Evolutionary conservation across 139 green algal species (phyloP).

Genomic region (Closterium sp.): DNA sequence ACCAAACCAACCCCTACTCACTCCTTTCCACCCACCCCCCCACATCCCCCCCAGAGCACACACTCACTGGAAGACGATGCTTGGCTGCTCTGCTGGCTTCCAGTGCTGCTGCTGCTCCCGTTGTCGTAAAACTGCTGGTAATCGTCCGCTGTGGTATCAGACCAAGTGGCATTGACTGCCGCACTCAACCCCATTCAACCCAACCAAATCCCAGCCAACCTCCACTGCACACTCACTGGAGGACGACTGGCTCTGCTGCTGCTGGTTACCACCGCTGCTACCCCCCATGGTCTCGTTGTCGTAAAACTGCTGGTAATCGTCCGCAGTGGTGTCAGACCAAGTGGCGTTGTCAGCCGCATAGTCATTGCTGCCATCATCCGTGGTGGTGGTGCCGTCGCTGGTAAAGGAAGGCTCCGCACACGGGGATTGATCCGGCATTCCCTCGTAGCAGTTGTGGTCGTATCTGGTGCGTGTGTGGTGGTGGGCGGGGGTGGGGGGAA

Average conservation of each 20-base stretch:
- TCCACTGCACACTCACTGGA: no score
- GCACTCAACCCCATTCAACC: no score
- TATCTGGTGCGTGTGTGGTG: no score
- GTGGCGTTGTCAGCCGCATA: background rate
- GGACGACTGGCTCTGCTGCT: no score
- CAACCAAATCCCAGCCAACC: no score
- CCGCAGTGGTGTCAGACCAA: no score
- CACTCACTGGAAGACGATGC: background rate
- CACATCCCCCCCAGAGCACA: background rate
- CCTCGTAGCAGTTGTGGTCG: no score
- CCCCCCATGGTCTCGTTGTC: no score
- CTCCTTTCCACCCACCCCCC: background rate
- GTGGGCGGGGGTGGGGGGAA: no score
- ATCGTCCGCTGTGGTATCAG: background rate
- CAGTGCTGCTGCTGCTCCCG: background rate
- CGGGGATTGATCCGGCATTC: no score
- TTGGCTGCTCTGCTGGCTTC: background rate
- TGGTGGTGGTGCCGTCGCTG: background rate
- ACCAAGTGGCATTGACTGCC: background rate
- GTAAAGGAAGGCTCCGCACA: background rate
- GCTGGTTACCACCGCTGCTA: no score
- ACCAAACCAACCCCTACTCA: background rate
- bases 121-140: background rate
- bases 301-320: no score
- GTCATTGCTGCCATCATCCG: background rate